These are phyloP conservation scores for Colletotrichum euphorbiae DNA, from an alignment of 2,329 filamentous ascomycete species.

Conservation along the genomic window DNA sequence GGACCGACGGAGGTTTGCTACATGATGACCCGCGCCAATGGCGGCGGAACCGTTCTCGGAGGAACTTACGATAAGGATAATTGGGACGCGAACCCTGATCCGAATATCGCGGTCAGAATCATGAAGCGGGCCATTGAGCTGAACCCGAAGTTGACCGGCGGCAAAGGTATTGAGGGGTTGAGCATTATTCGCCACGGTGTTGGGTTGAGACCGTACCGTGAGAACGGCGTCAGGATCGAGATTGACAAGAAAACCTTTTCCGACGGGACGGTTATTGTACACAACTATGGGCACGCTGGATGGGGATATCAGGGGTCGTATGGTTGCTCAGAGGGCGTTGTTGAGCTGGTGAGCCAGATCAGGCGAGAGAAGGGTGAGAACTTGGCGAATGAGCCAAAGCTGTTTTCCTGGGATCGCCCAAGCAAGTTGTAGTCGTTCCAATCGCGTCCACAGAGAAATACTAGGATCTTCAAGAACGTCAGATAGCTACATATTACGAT, in stretches of 20 bases:
- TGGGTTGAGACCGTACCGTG: constrained; percentile 80
- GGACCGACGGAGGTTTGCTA: constrained; percentile 79
- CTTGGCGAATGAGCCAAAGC: constrained; percentile 45
- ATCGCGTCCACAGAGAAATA: no score
- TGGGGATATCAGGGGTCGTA: constrained; percentile 81
- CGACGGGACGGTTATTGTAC: constrained; percentile 74
- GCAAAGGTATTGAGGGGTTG: constrained; percentile 77
- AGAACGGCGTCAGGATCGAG: constrained; percentile 81
- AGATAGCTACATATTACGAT: no score
- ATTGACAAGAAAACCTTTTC: constrained; percentile 69
- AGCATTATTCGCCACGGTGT: constrained; percentile 85
- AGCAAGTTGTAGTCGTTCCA: constrained; percentile 32
- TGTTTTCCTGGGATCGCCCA: constrained; percentile 44
- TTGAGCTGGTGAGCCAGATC: constrained; percentile 75
- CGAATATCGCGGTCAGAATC: constrained; percentile 82
- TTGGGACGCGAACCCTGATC: constrained; percentile 84
- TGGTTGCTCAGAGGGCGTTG: constrained; percentile 75
- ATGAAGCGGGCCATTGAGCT: constrained; percentile 80
- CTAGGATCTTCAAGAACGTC: no score
- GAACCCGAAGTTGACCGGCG: constrained; percentile 71
- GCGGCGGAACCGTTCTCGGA: constrained; percentile 88
- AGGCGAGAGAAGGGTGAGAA: constrained; percentile 46
- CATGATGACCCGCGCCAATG: constrained; percentile 82
- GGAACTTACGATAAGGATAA: constrained; percentile 83
- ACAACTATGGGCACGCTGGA: constrained; percentile 84